These are phyloP conservation scores for Coniochaeta pulveracea DNA, from an alignment of 2,329 filamentous ascomycete species.

Conservation along the genomic window DNA sequence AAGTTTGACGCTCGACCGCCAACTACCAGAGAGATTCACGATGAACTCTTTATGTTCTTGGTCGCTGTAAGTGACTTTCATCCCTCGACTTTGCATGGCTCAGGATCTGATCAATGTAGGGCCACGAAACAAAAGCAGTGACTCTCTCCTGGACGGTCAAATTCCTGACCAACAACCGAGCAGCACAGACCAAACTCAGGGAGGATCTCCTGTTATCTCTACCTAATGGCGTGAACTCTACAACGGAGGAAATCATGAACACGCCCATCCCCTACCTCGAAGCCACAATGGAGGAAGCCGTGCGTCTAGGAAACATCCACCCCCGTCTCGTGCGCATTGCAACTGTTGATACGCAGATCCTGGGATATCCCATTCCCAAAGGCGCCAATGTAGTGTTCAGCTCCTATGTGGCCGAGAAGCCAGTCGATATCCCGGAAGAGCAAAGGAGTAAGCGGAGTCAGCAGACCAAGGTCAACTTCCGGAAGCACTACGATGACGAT, in stretches of 20 bases:
- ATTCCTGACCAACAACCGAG: background rate
- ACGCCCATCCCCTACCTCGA: background rate
- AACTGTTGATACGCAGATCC: background rate
- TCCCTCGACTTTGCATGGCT: background rate
- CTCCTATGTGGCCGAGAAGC: background rate
- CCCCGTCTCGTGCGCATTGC: background rate
- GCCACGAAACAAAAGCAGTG: background rate
- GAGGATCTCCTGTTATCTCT: background rate
- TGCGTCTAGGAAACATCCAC: background rate
- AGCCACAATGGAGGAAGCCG: background rate
- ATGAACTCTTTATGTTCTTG: background rate
- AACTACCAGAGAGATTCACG: background rate
- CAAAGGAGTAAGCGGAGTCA: background rate
- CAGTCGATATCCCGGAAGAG: background rate
- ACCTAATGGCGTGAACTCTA: background rate
- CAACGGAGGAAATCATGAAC: background rate
- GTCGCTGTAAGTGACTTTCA: background rate
- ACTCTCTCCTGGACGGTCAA: background rate
- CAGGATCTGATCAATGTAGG: background rate
- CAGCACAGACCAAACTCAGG: background rate
- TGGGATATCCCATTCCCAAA: background rate
- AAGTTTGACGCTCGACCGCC: background rate
- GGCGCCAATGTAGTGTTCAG: background rate
- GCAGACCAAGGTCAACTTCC: background rate
- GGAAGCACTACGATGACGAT: background rate